These are phyloP conservation scores for Fusarium foetens DNA, from an alignment of 2,329 filamentous ascomycete species.

Conservation along the genomic window DNA sequence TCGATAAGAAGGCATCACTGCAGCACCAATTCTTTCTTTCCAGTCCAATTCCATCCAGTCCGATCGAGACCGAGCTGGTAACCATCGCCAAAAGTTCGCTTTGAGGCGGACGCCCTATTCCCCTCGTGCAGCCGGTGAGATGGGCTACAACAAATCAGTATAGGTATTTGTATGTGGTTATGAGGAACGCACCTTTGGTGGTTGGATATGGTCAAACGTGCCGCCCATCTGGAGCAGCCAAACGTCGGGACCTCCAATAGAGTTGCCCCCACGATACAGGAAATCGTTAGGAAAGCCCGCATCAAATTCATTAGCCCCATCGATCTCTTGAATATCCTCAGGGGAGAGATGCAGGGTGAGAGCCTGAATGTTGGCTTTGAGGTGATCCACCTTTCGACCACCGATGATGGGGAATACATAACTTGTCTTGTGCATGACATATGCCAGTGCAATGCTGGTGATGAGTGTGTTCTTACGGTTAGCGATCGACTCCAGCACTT, in stretches of 20 bases:
- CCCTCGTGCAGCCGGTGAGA: conserved; percentile 53
- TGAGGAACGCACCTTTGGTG: conserved; percentile 48
- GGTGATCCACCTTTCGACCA: conserved; percentile 74
- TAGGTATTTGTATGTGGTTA: no score
- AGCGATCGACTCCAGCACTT: conserved; percentile 61
- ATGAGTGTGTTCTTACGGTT: conserved; percentile 54
- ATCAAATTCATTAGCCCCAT: conserved; percentile 69
- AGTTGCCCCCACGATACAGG: conserved; percentile 56
- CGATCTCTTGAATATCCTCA: conserved; percentile 74
- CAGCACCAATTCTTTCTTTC: conserved; percentile 9
- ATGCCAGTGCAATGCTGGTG: conserved; percentile 71
- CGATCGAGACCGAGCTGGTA: conserved; percentile 32
- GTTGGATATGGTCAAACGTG: conserved; percentile 61
- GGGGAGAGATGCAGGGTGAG: conserved; percentile 67
- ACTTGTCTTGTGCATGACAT: conserved; percentile 76
- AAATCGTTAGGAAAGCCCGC: conserved; percentile 74
- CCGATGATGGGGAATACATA: conserved; percentile 80
- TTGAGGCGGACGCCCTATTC: conserved; percentile 54
- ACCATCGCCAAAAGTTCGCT: conserved; percentile 49
- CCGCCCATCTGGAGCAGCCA: conserved; percentile 60
- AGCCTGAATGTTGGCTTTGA: conserved; percentile 76
- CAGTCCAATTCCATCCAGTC: conserved; percentile 12
- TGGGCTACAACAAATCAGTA: conserved; percentile 48
- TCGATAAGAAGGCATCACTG: conserved; percentile 10
- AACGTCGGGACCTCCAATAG: conserved; percentile 54